Conservation (phyloP, 345 rosid species). For the Populus nigra region DNA sequence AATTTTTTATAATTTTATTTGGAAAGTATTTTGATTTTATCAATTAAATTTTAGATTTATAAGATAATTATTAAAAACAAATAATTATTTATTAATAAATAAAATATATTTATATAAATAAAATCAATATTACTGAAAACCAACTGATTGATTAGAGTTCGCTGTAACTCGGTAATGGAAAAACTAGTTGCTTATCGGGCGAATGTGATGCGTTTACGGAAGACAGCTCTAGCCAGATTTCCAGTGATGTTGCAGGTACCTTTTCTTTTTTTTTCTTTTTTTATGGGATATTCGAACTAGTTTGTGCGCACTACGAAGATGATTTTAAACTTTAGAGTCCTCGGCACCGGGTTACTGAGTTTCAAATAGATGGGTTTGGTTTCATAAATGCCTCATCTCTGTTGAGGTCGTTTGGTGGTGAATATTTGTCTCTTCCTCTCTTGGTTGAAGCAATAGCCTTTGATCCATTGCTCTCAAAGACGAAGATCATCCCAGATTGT, state of each 20-base stretch:
- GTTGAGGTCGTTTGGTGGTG: slow-evolving; percentile 66
- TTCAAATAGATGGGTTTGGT: slow-evolving; percentile 84
- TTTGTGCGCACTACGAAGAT: too few species aligned
- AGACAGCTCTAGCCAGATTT: slow-evolving; percentile 63
- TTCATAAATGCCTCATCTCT: slow-evolving; percentile 75
- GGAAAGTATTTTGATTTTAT: too few species aligned
- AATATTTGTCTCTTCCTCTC: slow-evolving; percentile 74
- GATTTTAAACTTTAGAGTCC: too few species aligned
- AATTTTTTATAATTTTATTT: too few species aligned
- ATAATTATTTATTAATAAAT: too few species aligned
- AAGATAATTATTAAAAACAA: too few species aligned
- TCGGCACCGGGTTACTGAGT: slow-evolving; percentile 78
- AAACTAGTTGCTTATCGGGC: slow-evolving; percentile 65
- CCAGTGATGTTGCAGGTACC: slow-evolving; percentile 60
- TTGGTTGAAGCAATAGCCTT: slow-evolving; percentile 84
- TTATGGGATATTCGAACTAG: too few species aligned
- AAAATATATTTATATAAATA: too few species aligned
- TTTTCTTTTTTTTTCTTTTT: too few species aligned
- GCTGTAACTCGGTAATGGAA: slow-evolving; percentile 60
- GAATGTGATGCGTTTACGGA: slow-evolving; percentile 68
- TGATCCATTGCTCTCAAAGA: slow-evolving; percentile 73
- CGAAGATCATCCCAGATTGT: slow-evolving; percentile 75
- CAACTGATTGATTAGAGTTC: background rate
- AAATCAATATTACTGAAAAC: too few species aligned
- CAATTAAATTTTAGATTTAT: too few species aligned